Conservation (phyloP, 164 flowering plant genomes). For the Protea cynaroides region DNA sequence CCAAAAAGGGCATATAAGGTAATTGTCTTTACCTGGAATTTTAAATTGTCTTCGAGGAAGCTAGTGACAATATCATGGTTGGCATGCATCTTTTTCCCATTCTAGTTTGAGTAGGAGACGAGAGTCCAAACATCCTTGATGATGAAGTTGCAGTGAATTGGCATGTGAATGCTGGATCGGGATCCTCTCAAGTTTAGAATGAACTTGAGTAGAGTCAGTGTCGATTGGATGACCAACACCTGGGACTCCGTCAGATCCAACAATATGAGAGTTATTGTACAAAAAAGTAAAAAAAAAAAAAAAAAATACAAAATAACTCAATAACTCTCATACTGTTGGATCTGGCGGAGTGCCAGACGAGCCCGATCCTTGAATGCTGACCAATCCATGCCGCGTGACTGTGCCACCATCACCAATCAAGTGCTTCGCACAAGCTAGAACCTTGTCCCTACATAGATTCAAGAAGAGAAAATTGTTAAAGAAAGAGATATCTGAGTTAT, state of each 20-base stretch:
- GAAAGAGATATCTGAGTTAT: no score
- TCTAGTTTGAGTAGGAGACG: constrained; percentile 34
- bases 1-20: background rate
- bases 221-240: no score
- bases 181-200: no score
- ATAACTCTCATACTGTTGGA: no score
- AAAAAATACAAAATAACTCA: no score
- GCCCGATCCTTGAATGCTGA: constrained; percentile 28
- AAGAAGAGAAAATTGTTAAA: no score
- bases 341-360: no score
- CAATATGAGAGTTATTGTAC: no score
- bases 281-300: no score
- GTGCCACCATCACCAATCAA: constrained; percentile 50
- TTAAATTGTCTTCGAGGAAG: constrained; percentile 24
- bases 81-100: constrained; percentile 30
- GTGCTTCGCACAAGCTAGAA: constrained; percentile 42
- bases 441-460: constrained; percentile 20
- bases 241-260: no score
- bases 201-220: no score
- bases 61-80: constrained; percentile 20
- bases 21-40: constrained; percentile 15
- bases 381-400: constrained; percentile 12
- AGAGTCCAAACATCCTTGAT: constrained; percentile 28
- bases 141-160: constrained; percentile 19
- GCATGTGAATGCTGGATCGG: constrained; percentile 32